These are phyloP conservation scores for Metarhizium anisopliae DNA, from an alignment of 2,329 filamentous ascomycete species.

Conservation along the genomic window DNA sequence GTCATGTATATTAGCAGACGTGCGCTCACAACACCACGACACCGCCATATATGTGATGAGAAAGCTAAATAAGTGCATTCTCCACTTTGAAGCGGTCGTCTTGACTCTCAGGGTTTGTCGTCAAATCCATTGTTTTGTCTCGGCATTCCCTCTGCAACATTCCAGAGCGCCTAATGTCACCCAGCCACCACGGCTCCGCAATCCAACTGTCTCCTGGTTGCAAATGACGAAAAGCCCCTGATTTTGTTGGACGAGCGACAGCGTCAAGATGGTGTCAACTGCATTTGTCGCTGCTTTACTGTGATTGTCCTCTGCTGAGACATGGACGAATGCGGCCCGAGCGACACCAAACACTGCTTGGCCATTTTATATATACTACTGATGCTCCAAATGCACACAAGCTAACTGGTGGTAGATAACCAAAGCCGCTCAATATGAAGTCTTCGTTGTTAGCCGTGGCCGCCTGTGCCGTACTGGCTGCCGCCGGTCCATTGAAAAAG, in stretches of 20 bases:
- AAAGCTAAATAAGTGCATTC: too few species aligned
- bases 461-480: constrained; percentile 35
- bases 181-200: constrained; percentile 2
- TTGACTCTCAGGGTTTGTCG: background rate
- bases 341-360: background rate
- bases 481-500: constrained; percentile 34
- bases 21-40: too few species aligned
- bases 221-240: background rate
- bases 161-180: background rate
- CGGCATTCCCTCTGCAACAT: background rate
- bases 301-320: too few species aligned
- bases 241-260: background rate
- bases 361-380: background rate
- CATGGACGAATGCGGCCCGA: too few species aligned
- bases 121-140: background rate
- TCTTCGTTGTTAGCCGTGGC: constrained; percentile 35
- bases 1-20: background rate
- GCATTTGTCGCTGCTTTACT: background rate
- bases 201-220: background rate
- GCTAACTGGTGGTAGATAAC: background rate
- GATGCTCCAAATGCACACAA: background rate
- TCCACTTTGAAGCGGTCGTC: background rate
- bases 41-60: background rate
- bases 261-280: background rate
- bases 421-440: constrained; percentile 31